A percentile compares a stretch with the other conserved stretches of the same genome.
phyloP scores from a whole-genome alignment of 2,329 filamentous ascomycete genomes.

The Fusarium sp. region DNA sequence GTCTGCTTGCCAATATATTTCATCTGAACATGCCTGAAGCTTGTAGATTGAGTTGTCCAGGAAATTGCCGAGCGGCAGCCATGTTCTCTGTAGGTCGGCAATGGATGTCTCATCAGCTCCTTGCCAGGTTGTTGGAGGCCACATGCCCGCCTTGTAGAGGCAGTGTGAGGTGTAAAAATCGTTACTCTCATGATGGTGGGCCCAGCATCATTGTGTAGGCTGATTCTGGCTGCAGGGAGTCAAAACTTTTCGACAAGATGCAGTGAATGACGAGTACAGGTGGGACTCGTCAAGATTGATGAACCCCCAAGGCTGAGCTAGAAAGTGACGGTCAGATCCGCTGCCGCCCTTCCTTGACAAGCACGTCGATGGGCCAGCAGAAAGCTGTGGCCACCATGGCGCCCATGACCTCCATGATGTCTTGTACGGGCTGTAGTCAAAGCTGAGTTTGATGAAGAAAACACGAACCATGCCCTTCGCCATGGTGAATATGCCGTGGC shows the following conservation, averaged over 20 bases:
- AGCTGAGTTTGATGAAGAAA: constrained; percentile 10
- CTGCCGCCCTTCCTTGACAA: neutral
- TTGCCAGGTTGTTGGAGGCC: neutral
- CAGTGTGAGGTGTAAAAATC: neutral
- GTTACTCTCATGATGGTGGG: constrained; percentile 1
- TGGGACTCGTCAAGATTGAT: constrained; percentile 1
- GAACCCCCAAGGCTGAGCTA: neutral
- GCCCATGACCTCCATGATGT: neutral
- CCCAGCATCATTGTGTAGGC: neutral
- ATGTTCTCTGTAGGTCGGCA: neutral
- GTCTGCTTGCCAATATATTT: neutral
- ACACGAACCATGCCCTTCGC: neutral
- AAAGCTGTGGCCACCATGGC: neutral
- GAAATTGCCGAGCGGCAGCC: neutral
- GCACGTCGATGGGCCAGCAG: neutral
- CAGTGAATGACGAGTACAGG: neutral
- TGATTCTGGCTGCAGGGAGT: neutral
- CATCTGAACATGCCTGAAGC: neutral
- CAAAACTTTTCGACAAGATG: neutral
- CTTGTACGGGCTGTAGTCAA: constrained; percentile 4
- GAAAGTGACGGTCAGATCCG: constrained; percentile 1
- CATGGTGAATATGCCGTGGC: neutral
- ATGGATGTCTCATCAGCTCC: neutral
- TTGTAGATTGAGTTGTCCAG: neutral
- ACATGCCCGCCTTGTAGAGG: neutral